Evolutionary conservation across 495 filamentous ascomycete genomes (phyloP), one percentile per base, ranked within the genome.

Genomic region (Podospora conica): DNA sequence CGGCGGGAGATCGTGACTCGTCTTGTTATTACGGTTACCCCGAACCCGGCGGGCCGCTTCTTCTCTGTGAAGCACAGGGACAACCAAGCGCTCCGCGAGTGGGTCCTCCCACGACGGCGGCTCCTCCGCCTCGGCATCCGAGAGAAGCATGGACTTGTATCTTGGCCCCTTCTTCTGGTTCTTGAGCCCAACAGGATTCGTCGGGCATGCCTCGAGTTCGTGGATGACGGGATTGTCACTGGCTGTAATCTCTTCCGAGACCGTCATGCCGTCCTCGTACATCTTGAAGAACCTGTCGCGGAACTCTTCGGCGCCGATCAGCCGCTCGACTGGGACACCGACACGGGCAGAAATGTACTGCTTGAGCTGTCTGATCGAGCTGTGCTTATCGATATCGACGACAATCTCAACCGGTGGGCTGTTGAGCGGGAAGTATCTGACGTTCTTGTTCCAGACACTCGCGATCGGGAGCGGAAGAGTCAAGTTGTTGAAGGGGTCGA

Each of bases 401-500:
- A 82, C 79, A 48, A 98, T 83, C n/a, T 83, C 74, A 56, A 94
- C 76, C 0, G 91, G 90, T 1, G 70, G 58, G 57, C 82, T 78
- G 60, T 87, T 83, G 9, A 94, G 78, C 9, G 91, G 90, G 64
- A 89, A 88, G 77, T 88, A 96, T 66, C 82, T 87, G 59, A 98
- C 79, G 3, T 85, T 79, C 65, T 88, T 87, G 61, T 77, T 83
- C 87, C 91, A 95, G 22, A 89, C 79, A 61, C 87, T 90, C 70
- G 92, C 88, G 64, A 96, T 85, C 0, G 95, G 96, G 29, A 98
- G 79, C 64, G 95, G 96, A 24, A 98, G 79, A 0, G 96, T 97
- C 29, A 98, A 77, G 65, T 92, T 95, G 79, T 91, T 97, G 83
- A 96, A 98, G 2, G 95, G 95, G 78, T 98, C 95, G 69, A 98